phyloP scores from a whole-genome alignment of 805 yeast species.

The Lachancea sp. region DNA sequence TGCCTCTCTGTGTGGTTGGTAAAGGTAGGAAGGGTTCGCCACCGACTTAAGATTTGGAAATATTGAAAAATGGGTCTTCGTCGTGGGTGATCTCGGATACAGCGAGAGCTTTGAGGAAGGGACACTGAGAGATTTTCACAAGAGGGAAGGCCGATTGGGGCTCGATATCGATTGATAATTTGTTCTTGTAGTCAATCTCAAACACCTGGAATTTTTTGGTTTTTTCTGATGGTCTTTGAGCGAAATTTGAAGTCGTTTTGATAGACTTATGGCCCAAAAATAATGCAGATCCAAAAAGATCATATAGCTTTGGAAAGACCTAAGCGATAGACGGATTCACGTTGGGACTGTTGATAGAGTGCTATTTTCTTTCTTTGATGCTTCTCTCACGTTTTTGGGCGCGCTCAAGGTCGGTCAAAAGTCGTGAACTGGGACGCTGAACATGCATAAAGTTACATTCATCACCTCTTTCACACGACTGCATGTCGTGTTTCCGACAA shows the following conservation, averaged over 20 bases:
- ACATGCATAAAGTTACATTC: conserved; percentile 86
- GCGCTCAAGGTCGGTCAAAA: conserved; percentile 38
- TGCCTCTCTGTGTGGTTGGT: background rate
- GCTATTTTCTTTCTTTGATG: background rate
- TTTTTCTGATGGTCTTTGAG: background rate
- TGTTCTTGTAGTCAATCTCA: no score
- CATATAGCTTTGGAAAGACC: no score
- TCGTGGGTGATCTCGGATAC: background rate
- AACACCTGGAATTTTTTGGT: no score
- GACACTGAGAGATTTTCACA: no score
- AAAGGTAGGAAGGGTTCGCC: conserved; percentile 10
- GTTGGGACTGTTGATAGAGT: no score
- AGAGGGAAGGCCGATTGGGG: no score
- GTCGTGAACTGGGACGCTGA: conserved; percentile 44
- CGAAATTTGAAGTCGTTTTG: background rate
- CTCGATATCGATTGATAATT: no score
- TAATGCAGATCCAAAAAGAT: no score
- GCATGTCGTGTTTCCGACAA: conserved; percentile 63
- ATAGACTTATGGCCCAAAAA: background rate
- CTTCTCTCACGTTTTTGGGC: conserved; percentile 32
- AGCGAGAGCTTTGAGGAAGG: background rate
- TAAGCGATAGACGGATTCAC: no score
- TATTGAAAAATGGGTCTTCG: background rate
- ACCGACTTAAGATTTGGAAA: conserved; percentile 6
- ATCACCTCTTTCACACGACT: conserved; percentile 69